Conservation (phyloP, 768 basidiomycete genomes). For the Auriscalpium microsporum region DNA sequence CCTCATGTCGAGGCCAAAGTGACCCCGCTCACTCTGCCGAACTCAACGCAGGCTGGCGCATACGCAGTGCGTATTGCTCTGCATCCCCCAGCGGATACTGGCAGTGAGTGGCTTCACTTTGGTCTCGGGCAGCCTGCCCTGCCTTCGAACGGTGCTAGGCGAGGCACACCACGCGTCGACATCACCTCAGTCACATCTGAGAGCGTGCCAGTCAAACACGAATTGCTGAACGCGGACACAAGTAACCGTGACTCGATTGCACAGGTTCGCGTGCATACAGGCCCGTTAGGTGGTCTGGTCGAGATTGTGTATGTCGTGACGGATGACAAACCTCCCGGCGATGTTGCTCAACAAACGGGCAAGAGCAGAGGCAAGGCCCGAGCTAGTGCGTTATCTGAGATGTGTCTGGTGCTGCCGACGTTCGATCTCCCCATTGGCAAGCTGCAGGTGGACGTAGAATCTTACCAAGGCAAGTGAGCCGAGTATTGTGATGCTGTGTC, state of each 20-base stretch:
- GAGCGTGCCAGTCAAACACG: constrained; percentile 54
- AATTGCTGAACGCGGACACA: constrained; percentile 42
- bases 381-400: constrained; percentile 16
- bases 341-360: constrained; percentile 1
- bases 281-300: constrained; percentile 41
- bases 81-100: constrained; percentile 47
- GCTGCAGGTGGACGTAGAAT: constrained; percentile 54
- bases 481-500: background rate
- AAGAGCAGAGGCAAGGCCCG: constrained; percentile 29
- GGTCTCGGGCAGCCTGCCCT: constrained; percentile 45
- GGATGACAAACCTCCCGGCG: constrained; percentile 13
- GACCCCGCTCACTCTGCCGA: constrained; percentile 35
- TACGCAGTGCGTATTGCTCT: constrained; percentile 55
- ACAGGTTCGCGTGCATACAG: constrained; percentile 57
- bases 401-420: constrained; percentile 57
- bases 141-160: constrained; percentile 14
- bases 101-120: constrained; percentile 71
- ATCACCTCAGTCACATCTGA: constrained; percentile 55
- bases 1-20: constrained; percentile 47
- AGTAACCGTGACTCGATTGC: constrained; percentile 50
- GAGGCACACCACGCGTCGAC: constrained; percentile 37
- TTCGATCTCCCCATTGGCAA: constrained; percentile 62
- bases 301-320: constrained; percentile 59
- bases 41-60: constrained; percentile 26
- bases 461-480: constrained; percentile 38